These are phyloP conservation scores for Verticillium longisporum DNA, from an alignment of 2,329 filamentous ascomycete genomes.

Conservation along the genomic window DNA sequence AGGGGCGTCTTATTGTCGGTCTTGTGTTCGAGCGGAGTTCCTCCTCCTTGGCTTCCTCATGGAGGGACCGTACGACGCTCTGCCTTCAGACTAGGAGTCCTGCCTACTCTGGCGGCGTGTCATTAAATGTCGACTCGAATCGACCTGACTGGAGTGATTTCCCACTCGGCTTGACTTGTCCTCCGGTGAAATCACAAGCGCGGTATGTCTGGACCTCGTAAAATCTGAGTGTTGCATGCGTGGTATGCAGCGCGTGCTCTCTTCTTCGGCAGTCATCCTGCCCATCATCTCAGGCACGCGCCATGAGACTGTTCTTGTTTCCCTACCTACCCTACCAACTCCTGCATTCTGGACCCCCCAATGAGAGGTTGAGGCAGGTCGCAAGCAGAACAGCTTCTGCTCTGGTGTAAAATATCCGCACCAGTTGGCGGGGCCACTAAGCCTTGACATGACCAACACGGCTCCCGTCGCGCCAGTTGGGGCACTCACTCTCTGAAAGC, in stretches of 20 bases:
- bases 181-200: neutral
- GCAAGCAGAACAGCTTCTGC: too few species aligned
- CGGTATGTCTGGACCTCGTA: neutral
- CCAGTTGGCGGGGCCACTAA: neutral
- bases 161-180: neutral
- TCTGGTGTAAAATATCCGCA: neutral
- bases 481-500: neutral
- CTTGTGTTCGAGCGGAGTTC: neutral
- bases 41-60: neutral
- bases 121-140: neutral
- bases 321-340: neutral
- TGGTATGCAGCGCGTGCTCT: neutral
- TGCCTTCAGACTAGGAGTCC: neutral
- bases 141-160: neutral
- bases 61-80: neutral
- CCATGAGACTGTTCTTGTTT: neutral
- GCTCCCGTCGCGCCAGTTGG: neutral
- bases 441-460: neutral
- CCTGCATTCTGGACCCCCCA: neutral
- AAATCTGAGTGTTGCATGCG: neutral
- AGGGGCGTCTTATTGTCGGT: neutral
- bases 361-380: neutral
- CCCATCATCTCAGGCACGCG: neutral
- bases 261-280: neutral
- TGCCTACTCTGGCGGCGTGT: neutral